Percentiles rank a stretch among this genome's conserved stretches.
These are phyloP conservation scores for Stachybotrys chartarum DNA, from an alignment of 2,329 filamentous ascomycete genomes.

Conservation along the genomic window DNA sequence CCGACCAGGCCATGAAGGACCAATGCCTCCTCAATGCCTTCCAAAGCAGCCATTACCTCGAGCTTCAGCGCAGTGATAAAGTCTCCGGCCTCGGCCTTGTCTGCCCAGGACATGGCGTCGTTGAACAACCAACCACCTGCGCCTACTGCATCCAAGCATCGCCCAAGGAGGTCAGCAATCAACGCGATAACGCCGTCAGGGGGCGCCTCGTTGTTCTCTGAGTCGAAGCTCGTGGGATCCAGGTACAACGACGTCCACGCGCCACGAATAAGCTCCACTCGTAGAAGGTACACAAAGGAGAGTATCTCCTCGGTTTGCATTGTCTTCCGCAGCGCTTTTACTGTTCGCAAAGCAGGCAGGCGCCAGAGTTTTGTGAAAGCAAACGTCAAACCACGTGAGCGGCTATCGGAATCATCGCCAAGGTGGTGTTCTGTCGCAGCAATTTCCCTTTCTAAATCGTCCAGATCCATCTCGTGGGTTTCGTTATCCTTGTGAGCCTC, in stretches of 20 bases:
- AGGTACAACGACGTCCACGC: slow-evolving; percentile 70
- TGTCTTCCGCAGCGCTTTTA: slow-evolving; percentile 54
- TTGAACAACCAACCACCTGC: slow-evolving; percentile 67
- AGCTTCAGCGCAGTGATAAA: slow-evolving; percentile 58
- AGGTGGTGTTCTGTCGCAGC: slow-evolving; percentile 62
- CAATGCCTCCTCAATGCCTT: slow-evolving; percentile 63
- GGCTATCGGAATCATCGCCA: slow-evolving; percentile 54
- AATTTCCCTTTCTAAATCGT: slow-evolving; percentile 57
- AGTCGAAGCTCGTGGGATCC: slow-evolving; percentile 44
- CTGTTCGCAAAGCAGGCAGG: slow-evolving; percentile 53
- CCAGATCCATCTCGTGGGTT: slow-evolving; percentile 46
- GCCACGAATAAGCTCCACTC: slow-evolving; percentile 65
- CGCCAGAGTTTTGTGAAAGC: slow-evolving; percentile 64
- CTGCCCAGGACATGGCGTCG: slow-evolving; percentile 43
- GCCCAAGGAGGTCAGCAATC: slow-evolving; percentile 63
- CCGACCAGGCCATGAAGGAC: slow-evolving; percentile 57
- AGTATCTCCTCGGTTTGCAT: slow-evolving; percentile 63
- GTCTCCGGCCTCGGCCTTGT: slow-evolving; percentile 50
- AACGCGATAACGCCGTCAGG: slow-evolving; percentile 64
- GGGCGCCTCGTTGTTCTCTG: slow-evolving; percentile 33
- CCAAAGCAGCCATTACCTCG: slow-evolving; percentile 64
- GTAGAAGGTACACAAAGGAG: slow-evolving; percentile 64
- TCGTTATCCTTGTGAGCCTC: slow-evolving; percentile 20
- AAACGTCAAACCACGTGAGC: slow-evolving; percentile 57
- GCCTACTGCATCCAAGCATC: slow-evolving; percentile 69